Base-by-base conservation (phyloP, 2,329 filamentous ascomycete species). In the Aspergillus udagawae region DNA sequence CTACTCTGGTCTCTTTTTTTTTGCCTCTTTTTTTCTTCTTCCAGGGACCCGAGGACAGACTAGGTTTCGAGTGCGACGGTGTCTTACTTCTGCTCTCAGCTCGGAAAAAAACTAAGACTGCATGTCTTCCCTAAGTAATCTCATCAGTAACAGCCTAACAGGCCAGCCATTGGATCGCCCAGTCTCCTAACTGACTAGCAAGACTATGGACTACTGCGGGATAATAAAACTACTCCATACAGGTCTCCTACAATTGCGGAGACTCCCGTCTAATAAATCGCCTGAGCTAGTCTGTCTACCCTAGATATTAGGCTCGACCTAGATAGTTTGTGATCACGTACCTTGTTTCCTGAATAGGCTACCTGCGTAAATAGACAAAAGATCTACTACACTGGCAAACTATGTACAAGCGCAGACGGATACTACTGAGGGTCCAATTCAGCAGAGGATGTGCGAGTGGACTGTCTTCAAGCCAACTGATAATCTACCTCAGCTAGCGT, bases 21-120 rank as follows among this genome's bases (percentile, higher is more conserved):
- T 54, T 48, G 23, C 49, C 44, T 51, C 47, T 47, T 51, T 55
- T 57, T 45, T 44, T 35, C 20, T 50, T 52, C 41, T 35, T 35
- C 28, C 20, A 3, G 14, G 32, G 32, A 29, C 32, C 14, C 32
- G 14, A 17, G 32, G 28, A 12, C 9, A 29, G 28, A 12, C 1
- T 4, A 29, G 4, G 14, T 17, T 14, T 14, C 12, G 12, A 7
- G 32, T 35, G 12, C 32, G 32, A 35, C 4, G 5, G 32, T 17
- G 32, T 35, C 14, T 7, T 35, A 32, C 32, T 35, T 32, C 14
- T 35, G 12, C 29, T 32, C 10, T 14, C 12, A 17, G 32, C 32
- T 35, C 4, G 12, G 29, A 5, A 35, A 25, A 23, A 3, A 25
- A 32, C 10, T 29, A 2, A 14, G 10, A 5, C 1, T 32, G 29